Conservation (phyloP, 2,329 filamentous ascomycete genomes). For the Pseudogymnoascus sp. region DNA sequence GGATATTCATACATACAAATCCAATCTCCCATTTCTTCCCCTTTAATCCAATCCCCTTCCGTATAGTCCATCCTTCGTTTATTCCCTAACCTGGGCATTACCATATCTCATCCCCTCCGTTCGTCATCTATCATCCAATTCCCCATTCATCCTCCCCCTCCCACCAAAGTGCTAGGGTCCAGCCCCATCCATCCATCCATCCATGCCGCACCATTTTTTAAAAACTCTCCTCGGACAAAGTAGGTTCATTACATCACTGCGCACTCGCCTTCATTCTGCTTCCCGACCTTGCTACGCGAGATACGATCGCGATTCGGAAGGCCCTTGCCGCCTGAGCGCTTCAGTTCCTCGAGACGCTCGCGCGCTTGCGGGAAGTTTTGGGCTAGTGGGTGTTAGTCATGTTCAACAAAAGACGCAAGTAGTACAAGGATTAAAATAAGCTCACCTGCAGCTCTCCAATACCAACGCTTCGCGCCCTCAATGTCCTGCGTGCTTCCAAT, state of each 20-base stretch:
- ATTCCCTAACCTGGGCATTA: neutral
- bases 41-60: neutral
- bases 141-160: neutral
- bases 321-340: conserved; percentile 62
- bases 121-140: neutral
- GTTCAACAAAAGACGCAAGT: conserved; percentile 8
- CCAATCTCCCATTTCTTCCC: neutral
- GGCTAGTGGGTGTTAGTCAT: conserved; percentile 42
- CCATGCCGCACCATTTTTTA: neutral
- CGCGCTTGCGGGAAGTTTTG: conserved; percentile 92
- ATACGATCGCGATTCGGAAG: conserved; percentile 71
- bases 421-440: conserved; percentile 23
- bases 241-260: conserved; percentile 58
- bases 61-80: neutral
- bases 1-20: neutral
- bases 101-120: neutral
- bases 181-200: neutral
- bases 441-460: conserved; percentile 93
- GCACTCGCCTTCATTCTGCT: conserved; percentile 84
- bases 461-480: conserved; percentile 97
- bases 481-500: conserved; percentile 80
- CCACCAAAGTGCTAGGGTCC: neutral
- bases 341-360: conserved; percentile 86
- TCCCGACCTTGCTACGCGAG: conserved; percentile 71
- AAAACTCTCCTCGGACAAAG: neutral